phyloP scores from a whole-genome alignment of 75 land plant species.

The Cunninghamia lanceolata region DNA sequence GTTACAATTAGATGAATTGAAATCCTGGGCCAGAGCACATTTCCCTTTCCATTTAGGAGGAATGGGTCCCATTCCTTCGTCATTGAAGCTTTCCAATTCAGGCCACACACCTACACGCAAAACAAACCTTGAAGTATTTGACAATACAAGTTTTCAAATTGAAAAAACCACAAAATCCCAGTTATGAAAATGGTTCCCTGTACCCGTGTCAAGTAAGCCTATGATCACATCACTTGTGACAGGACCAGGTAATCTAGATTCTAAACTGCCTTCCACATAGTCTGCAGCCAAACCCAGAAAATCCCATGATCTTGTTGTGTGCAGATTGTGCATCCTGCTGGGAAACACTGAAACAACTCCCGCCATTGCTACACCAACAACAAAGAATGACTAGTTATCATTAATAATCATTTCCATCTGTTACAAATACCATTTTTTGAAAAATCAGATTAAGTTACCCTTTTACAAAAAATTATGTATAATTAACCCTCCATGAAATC shows the following conservation, averaged over 20 bases:
- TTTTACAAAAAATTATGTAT: background rate
- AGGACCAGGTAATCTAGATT: background rate
- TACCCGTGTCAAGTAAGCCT: constrained; percentile 9
- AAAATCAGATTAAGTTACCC: background rate
- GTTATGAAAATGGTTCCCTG: background rate
- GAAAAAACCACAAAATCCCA: background rate
- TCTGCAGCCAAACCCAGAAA: constrained; percentile 32
- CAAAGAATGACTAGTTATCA: background rate
- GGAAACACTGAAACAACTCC: constrained; percentile 59
- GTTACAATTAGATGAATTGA: constrained; percentile 38
- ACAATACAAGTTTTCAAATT: background rate
- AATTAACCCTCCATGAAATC: background rate
- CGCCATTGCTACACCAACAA: constrained; percentile 35
- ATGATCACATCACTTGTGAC: constrained; percentile 4
- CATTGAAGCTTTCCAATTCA: constrained; percentile 46
- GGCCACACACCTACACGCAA: constrained; percentile 36
- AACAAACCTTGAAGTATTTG: background rate
- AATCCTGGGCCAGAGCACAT: constrained; percentile 30
- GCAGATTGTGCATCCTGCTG: constrained; percentile 25
- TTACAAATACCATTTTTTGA: background rate
- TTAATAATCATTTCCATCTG: background rate
- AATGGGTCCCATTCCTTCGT: constrained; percentile 40
- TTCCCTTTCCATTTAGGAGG: constrained; percentile 53
- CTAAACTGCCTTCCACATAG: background rate
- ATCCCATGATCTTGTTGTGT: constrained; percentile 70